phyloP scores from a whole-genome alignment of 2,329 filamentous ascomycete species.

The Diaporthe eres region DNA sequence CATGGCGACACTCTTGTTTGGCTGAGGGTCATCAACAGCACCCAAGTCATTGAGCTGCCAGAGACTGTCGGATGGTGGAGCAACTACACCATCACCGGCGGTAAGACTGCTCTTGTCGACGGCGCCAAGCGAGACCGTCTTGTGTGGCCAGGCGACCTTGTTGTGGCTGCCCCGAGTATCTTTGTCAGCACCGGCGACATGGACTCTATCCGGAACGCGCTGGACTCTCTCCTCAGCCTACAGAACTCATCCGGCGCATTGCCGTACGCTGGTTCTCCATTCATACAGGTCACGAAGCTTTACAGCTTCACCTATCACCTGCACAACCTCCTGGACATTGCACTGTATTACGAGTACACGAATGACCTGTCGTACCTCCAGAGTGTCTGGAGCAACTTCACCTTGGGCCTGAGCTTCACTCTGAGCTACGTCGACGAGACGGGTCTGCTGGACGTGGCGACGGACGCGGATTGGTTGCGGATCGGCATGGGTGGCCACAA shows the following conservation, averaged over 20 bases:
- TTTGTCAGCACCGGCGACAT: constrained; percentile 69
- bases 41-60: constrained; percentile 35
- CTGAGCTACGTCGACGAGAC: constrained; percentile 50
- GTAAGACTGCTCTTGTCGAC: constrained; percentile 56
- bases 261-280: constrained; percentile 65
- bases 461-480: constrained; percentile 64
- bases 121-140: constrained; percentile 72
- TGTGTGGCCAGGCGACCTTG: constrained; percentile 75
- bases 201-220: constrained; percentile 62
- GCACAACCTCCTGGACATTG: constrained; percentile 70
- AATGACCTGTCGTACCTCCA: constrained; percentile 64
- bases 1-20: constrained; percentile 34
- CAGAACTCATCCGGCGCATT: constrained; percentile 54
- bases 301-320: constrained; percentile 70
- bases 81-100: constrained; percentile 51
- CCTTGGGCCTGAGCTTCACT: constrained; percentile 59
- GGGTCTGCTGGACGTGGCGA: constrained; percentile 64
- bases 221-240: constrained; percentile 62
- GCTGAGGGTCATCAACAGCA: constrained; percentile 34
- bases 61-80: constrained; percentile 35
- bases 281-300: constrained; percentile 45
- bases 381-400: constrained; percentile 63
- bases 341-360: constrained; percentile 70
- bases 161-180: constrained; percentile 67
- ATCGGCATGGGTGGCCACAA: constrained; percentile 66